These are phyloP conservation scores for Wickerhamiella occidentalis DNA, from an alignment of 805 yeast species.

Conservation along the genomic window DNA sequence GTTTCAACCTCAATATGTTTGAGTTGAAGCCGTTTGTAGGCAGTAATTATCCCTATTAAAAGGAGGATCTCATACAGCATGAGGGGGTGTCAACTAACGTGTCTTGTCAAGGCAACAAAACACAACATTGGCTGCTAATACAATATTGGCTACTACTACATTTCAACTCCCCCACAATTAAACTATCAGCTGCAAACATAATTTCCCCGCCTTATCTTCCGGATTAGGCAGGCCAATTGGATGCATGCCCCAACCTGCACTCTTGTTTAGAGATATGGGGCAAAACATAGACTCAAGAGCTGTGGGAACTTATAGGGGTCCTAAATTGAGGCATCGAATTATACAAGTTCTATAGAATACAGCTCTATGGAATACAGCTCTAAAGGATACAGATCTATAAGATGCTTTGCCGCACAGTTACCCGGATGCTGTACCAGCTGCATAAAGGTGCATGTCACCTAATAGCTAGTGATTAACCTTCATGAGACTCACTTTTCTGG, in stretches of 20 bases:
- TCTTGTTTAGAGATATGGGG: too few species aligned
- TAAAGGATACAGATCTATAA: too few species aligned
- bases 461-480: not conserved
- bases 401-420: too few species aligned
- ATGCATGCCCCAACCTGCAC: slow-evolving; percentile 1
- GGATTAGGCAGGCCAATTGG: not conserved
- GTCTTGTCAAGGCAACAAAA: not conserved
- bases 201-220: not conserved
- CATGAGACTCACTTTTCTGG: not conserved
- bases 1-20: too few species aligned
- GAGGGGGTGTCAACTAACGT: not conserved
- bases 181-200: too few species aligned
- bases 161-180: too few species aligned
- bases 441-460: not conserved
- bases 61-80: not conserved
- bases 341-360: too few species aligned
- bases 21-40: not conserved
- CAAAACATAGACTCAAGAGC: too few species aligned
- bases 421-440: not conserved
- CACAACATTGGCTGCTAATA: not conserved
- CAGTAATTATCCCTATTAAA: not conserved
- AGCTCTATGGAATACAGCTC: too few species aligned
- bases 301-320: too few species aligned
- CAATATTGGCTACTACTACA: not conserved
- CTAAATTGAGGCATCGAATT: too few species aligned